These are phyloP conservation scores for Nakazawaea anatomiae DNA, from an alignment of 805 yeast genomes.

Conservation along the genomic window DNA sequence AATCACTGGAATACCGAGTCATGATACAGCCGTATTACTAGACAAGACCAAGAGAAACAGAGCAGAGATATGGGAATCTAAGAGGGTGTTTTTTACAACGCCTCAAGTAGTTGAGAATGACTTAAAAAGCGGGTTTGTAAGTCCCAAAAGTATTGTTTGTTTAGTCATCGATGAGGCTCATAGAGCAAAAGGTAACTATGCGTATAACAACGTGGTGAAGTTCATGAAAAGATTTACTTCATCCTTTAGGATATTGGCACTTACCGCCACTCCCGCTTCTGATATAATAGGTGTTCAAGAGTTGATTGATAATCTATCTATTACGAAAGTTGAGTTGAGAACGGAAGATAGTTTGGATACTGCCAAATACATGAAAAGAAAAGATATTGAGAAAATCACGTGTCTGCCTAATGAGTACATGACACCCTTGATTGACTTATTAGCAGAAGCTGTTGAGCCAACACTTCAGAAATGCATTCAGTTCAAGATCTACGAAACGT, in stretches of 20 bases:
- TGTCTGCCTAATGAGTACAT: constrained; percentile 53
- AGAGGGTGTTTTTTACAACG: constrained; percentile 84
- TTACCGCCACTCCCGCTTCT: constrained; percentile 95
- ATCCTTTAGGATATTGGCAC: constrained; percentile 70
- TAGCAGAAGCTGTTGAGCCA: constrained; percentile 66
- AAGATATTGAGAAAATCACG: constrained; percentile 52
- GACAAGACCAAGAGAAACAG: constrained; percentile 50
- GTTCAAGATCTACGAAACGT: constrained; percentile 53
- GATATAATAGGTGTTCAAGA: constrained; percentile 84
- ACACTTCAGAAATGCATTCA: constrained; percentile 57
- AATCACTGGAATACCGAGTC: constrained; percentile 74
- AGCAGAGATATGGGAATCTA: constrained; percentile 68
- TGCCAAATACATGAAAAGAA: constrained; percentile 66
- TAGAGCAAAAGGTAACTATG: constrained; percentile 83
- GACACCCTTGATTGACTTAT: constrained; percentile 42
- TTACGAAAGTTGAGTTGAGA: constrained; percentile 77
- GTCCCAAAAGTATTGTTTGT: constrained; percentile 70
- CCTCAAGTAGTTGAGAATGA: constrained; percentile 97
- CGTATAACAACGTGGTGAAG: constrained; percentile 79
- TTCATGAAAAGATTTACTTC: constrained; percentile 56
- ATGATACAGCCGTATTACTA: constrained; percentile 73
- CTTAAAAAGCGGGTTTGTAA: constrained; percentile 62
- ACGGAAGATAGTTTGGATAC: constrained; percentile 83
- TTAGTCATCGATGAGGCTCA: constrained; percentile 95
- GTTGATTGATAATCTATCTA: constrained; percentile 64